Conservation (phyloP, 768 basidiomycete genomes). For the Xerocomus brunneocitrinus region DNA sequence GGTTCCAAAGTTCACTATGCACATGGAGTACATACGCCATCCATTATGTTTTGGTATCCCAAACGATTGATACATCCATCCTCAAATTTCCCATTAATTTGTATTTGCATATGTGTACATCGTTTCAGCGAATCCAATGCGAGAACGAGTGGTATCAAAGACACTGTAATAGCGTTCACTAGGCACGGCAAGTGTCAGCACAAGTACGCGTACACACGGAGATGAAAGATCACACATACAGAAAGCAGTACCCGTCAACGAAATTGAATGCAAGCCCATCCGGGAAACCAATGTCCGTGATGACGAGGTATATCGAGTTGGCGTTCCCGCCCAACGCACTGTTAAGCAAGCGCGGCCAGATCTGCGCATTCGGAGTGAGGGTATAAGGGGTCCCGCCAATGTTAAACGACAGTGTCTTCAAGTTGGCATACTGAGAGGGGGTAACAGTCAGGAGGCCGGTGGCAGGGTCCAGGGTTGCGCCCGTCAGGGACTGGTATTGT, state of each 20-base stretch:
- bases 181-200: not conserved
- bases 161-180: slow-evolving; percentile 43
- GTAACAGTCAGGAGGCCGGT: slow-evolving; percentile 31
- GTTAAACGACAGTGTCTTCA: slow-evolving; percentile 26
- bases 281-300: slow-evolving; percentile 17
- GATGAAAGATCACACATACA: slow-evolving; percentile 3
- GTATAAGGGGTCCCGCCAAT: slow-evolving; percentile 19
- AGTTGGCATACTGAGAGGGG: slow-evolving; percentile 19
- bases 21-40: not conserved
- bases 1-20: not conserved
- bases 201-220: not conserved
- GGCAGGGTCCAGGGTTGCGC: slow-evolving; percentile 19
- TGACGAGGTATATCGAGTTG: slow-evolving; percentile 26
- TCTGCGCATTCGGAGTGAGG: slow-evolving; percentile 28
- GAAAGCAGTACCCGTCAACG: slow-evolving; percentile 18
- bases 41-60: not conserved
- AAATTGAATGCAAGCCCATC: slow-evolving; percentile 22
- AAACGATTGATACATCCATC: not conserved
- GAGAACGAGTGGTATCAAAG: slow-evolving; percentile 37
- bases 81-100: not conserved
- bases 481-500: slow-evolving; percentile 24
- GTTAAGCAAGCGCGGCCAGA: slow-evolving; percentile 34
- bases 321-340: slow-evolving; percentile 24
- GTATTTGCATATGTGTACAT: slow-evolving; percentile 24
- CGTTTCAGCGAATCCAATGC: slow-evolving; percentile 39